Evolutionary conservation across 2,329 filamentous ascomycete genomes (phyloP).

Genomic region (Elsinoe australis): DNA sequence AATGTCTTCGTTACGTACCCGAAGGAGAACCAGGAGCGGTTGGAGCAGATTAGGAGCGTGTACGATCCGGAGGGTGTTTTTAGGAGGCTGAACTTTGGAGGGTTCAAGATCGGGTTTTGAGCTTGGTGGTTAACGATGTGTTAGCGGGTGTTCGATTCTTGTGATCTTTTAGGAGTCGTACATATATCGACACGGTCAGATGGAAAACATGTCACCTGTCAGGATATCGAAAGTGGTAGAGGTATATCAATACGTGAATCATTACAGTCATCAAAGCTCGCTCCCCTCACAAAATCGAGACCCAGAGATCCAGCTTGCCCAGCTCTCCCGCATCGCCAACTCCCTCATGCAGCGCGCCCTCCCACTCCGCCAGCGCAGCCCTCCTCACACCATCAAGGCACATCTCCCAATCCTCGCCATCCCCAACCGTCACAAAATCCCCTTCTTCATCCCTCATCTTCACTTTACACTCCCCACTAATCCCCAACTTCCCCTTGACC

Average conservation of each 20-base stretch:
- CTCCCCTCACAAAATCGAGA: neutral
- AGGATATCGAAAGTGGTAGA: neutral
- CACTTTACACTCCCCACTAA: conserved; percentile 68
- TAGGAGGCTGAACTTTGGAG: conserved; percentile 36
- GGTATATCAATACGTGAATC: neutral
- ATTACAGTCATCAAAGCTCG: neutral
- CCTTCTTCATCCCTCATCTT: conserved; percentile 81
- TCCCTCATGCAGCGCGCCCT: conserved; percentile 63
- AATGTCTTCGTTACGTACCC: conserved; percentile 38
- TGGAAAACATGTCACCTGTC: neutral
- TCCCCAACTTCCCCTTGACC: conserved; percentile 78
- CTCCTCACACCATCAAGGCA: conserved; percentile 60
- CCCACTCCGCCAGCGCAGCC: conserved; percentile 55
- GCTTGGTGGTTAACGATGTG: no score
- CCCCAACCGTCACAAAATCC: conserved; percentile 95
- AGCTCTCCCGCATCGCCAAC: conserved; percentile 8
- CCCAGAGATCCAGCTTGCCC: conserved; percentile 20
- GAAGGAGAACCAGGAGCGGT: conserved; percentile 27
- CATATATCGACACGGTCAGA: neutral
- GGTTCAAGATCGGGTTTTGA: conserved; percentile 35
- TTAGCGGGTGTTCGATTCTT: no score
- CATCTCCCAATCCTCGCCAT: conserved; percentile 94
- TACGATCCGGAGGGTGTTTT: conserved; percentile 39
- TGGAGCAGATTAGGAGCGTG: conserved; percentile 31
- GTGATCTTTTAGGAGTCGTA: no score